Evolutionary conservation across 2,329 filamentous ascomycete species (phyloP).

Genomic region (Nemania sp.): DNA sequence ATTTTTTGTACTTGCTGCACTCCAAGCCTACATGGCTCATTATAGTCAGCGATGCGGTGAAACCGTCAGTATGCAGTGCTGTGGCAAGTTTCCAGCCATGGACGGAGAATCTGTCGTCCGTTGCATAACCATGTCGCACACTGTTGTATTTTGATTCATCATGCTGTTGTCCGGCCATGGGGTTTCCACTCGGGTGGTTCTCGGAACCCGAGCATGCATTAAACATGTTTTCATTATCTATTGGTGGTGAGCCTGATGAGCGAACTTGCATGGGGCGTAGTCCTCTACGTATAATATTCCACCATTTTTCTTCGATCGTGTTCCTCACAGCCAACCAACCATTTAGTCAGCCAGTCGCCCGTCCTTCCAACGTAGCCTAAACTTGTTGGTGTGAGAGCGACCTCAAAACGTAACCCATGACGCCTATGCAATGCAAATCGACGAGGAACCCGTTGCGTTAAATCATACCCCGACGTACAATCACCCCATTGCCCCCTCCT

Average conservation of each 20-base stretch:
- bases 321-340: slow-evolving; percentile 25
- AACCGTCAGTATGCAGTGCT: slow-evolving; percentile 18
- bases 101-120: not conserved
- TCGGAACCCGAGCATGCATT: slow-evolving; percentile 21
- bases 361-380: slow-evolving; percentile 34
- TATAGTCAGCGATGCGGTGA: slow-evolving; percentile 22
- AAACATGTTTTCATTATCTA: slow-evolving; percentile 37
- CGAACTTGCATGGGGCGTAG: slow-evolving; percentile 19
- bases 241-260: slow-evolving; percentile 28
- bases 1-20: no score
- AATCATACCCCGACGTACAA: slow-evolving; percentile 44
- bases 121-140: slow-evolving; percentile 8
- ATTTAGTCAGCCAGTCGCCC: slow-evolving; percentile 29
- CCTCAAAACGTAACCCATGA: slow-evolving; percentile 50
- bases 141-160: slow-evolving; percentile 8
- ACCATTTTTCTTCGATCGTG: slow-evolving; percentile 28
- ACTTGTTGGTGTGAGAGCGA: slow-evolving; percentile 35
- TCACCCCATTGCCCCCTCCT: slow-evolving; percentile 35
- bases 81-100: slow-evolving; percentile 4
- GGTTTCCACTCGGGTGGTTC: not conserved
- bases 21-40: not conserved
- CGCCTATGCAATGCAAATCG: slow-evolving; percentile 56
- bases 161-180: not conserved
- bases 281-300: slow-evolving; percentile 28
- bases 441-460: slow-evolving; percentile 49